Evolutionary conservation across 2,329 filamentous ascomycete species (phyloP).

Genomic region (Phialocephala sp.): DNA sequence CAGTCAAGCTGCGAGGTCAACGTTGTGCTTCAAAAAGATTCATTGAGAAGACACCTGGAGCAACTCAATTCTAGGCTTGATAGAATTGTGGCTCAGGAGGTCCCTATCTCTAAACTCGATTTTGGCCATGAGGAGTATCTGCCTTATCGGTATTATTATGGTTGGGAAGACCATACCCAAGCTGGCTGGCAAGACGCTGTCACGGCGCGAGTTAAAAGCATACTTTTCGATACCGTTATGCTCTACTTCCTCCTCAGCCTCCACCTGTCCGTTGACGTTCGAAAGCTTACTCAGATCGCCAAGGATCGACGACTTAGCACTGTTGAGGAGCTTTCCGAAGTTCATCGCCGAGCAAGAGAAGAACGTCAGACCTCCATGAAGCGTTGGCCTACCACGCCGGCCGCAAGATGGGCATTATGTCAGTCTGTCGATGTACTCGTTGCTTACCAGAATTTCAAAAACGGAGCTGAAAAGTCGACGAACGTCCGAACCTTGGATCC

Average conservation of each 20-base stretch:
- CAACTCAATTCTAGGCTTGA: slow-evolving; percentile 28
- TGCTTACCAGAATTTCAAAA: slow-evolving; percentile 23
- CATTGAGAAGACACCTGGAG: slow-evolving; percentile 31
- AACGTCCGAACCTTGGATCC: slow-evolving; percentile 40
- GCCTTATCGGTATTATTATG: slow-evolving; percentile 34
- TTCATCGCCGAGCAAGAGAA: slow-evolving; percentile 31
- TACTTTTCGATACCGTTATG: slow-evolving; percentile 44
- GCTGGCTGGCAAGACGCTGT: slow-evolving; percentile 29
- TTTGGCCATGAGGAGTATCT: slow-evolving; percentile 28
- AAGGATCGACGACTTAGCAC: slow-evolving; percentile 31
- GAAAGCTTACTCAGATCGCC: slow-evolving; percentile 41
- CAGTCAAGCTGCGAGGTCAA: slow-evolving; percentile 17
- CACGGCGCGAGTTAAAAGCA: slow-evolving; percentile 38
- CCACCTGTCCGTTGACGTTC: slow-evolving; percentile 46
- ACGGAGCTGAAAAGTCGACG: not conserved
- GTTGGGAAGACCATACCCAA: slow-evolving; percentile 32
- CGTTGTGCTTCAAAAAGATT: slow-evolving; percentile 27
- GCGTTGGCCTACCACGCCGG: slow-evolving; percentile 42
- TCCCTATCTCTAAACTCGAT: not conserved
- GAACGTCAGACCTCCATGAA: slow-evolving; percentile 33
- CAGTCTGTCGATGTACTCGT: slow-evolving; percentile 45
- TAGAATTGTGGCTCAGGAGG: slow-evolving; percentile 20
- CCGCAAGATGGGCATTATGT: slow-evolving; percentile 43
- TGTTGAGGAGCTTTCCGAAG: slow-evolving; percentile 25
- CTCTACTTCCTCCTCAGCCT: slow-evolving; percentile 47